Base-by-base conservation (phyloP, 306 rosid species). In the Lathyrus aphaca region DNA sequence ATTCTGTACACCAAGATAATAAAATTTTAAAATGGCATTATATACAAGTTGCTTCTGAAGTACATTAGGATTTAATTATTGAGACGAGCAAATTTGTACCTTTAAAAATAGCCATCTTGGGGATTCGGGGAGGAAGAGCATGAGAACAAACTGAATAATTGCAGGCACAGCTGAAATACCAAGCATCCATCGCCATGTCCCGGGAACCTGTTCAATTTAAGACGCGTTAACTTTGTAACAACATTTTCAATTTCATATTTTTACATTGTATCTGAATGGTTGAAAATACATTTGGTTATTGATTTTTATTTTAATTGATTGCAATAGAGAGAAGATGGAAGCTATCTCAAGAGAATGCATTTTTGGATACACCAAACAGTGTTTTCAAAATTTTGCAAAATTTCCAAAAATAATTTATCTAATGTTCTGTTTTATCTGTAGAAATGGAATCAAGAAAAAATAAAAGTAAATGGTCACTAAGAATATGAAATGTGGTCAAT, bases 151-250 rank as follows among this genome's bases (percentile, higher is more conserved):
- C 80, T 92, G 98, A 81, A 89, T 5, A 71, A 92, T 19, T 5
- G 98, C 98, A 11, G 98, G 98, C 8, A 89, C 81, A 19, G 81
- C 91, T 12, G 98, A 83, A 77, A 80, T 91, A 81, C 98, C 98
- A 37, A 92, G 92, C 98, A 92, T 89, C 98, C 98, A 92, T 67
- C 98, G 80, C 98, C 98, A 92, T 21, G 98, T 92, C 55, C 98
- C 98, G 3, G 98, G 96, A 76, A 89, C 92, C 92, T 87, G 78
- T 58, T 62, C 61, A 38, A 65, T 59, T 48, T 75, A 18, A 50
- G 56, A 50, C 56, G 12, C 29, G 14, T 50, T 18, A 17, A 50
- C 56, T 17, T 49, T 49, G 0, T 9, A 18, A 17, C 25, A 49
- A 49, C 25, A 49, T 17, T 49, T 49, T 49, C 27, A 49, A 49